These are phyloP conservation scores for Isabelozyma gotoi DNA, from an alignment of 805 yeast genomes.

Conservation along the genomic window DNA sequence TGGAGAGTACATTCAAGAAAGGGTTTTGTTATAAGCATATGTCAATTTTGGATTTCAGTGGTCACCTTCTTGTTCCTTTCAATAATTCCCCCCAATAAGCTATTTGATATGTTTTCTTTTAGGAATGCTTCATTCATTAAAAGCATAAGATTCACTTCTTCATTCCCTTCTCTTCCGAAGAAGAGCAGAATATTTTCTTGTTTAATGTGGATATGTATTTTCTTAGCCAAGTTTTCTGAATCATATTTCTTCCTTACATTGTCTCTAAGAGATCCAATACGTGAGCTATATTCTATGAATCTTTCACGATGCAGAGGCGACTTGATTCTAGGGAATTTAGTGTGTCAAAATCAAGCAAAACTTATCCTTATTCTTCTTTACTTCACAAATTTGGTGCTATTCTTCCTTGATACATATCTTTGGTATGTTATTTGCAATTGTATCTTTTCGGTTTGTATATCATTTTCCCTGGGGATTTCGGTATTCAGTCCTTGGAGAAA, in stretches of 20 bases:
- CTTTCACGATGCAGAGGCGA: slow-evolving; percentile 28
- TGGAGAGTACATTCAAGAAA: slow-evolving; percentile 19
- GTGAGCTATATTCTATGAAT: slow-evolving; percentile 25
- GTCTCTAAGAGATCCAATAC: slow-evolving; percentile 33
- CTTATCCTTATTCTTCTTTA: slow-evolving; percentile 22
- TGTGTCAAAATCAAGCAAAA: slow-evolving; percentile 30
- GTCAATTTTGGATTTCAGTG: slow-evolving; percentile 28
- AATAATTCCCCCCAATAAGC: slow-evolving; percentile 21
- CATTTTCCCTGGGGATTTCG: slow-evolving; percentile 31
- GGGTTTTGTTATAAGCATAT: slow-evolving; percentile 21
- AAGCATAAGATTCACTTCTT: slow-evolving; percentile 15
- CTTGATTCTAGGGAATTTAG: slow-evolving; percentile 15
- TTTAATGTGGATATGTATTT: slow-evolving; percentile 29
- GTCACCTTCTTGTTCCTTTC: slow-evolving; percentile 29
- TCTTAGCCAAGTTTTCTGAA: slow-evolving; percentile 33
- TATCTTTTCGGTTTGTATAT: slow-evolving; percentile 29
- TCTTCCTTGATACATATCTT: slow-evolving; percentile 39
- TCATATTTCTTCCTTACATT: slow-evolving; percentile 36
- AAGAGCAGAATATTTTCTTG: slow-evolving; percentile 23
- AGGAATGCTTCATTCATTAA: slow-evolving; percentile 8
- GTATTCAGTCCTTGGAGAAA: slow-evolving; percentile 40
- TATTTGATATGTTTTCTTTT: slow-evolving; percentile 12
- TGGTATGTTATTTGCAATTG: slow-evolving; percentile 41
- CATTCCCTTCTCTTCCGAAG: slow-evolving; percentile 22
- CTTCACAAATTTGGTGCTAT: slow-evolving; percentile 29